These are phyloP conservation scores for Chlorella sp. DNA, from an alignment of 139 green algal species.

Conservation along the genomic window DNA sequence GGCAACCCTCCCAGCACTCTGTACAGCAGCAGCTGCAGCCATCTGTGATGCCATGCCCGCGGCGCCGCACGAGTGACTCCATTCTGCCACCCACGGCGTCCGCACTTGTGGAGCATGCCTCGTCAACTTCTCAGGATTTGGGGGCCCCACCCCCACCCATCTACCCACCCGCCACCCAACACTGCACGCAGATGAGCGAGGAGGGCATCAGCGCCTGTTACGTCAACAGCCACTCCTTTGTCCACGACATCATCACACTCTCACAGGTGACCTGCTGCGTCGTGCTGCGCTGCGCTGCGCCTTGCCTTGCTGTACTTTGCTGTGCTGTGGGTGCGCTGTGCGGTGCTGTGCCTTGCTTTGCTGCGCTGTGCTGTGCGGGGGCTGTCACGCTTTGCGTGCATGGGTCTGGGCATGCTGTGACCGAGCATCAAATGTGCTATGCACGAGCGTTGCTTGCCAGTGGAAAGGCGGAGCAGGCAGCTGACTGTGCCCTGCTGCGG, in stretches of 20 bases:
- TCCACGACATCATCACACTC: slow-evolving; percentile 66
- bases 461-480: neutral
- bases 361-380: too few relatives aligned
- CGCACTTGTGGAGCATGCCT: too few relatives aligned
- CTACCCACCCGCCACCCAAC: neutral
- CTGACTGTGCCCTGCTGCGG: neutral
- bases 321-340: too few relatives aligned
- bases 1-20: too few relatives aligned
- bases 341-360: too few relatives aligned
- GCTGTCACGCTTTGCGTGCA: neutral
- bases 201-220: slow-evolving; percentile 56
- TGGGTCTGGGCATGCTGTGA: neutral
- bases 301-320: too few relatives aligned
- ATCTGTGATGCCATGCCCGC: neutral
- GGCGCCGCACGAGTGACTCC: too few relatives aligned
- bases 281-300: neutral
- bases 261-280: slow-evolving; percentile 3
- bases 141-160: neutral
- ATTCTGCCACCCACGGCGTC: too few relatives aligned
- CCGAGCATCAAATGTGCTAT: neutral
- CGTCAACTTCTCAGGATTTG: too few relatives aligned
- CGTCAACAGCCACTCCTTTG: slow-evolving; percentile 56
- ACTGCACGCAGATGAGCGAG: slow-evolving; percentile 48
- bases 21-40: too few relatives aligned
- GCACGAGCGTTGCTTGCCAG: neutral